Evolutionary conservation across 2,329 filamentous ascomycete species (phyloP), one percentile per base, ranked within the genome.

Genomic region (Rutstroemia sp.): DNA sequence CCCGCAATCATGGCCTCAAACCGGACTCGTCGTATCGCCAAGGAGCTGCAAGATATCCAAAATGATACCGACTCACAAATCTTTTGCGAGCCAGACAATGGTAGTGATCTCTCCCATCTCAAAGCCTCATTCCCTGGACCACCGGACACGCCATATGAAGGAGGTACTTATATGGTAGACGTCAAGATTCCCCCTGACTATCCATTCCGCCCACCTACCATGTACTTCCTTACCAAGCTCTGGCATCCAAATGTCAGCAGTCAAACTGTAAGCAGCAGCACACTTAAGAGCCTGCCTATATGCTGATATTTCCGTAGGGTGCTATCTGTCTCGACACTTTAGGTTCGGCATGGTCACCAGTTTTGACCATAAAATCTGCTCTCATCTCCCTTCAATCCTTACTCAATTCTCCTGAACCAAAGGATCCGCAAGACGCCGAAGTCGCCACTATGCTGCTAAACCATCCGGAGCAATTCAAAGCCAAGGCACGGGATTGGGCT

Each of bases 191-290:
- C 92, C 0, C 81, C 81, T 60, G 88, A 88, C 64, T 99, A 99
- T 68, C 94, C 94, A 0, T 99, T 99, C 76, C 88, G 91, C 65
- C 89, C 92, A 4, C 94, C 94, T 4, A 72, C 82, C 58, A 97
- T 99, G 87, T 87, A 83, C 66, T 97, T 97, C 69, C 82, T 87
- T 62, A 99, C 94, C 61, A 92, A 87, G 72, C 87, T 97, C 65
- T 99, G 92, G 92, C 94, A 99, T 71, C 94, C 94, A 36, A 99
- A 99, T 69, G 83, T 99, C 74, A 95, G 89, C 78, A 92, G 88
- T 67, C 88, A 94, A 70, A 96, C 92, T 42, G 91, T 95, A 75
- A 68, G 85, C 30, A 9, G 3, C 12, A 12, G 9, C 30, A 34
- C 30, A 34, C 30, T 34, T 14, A 12, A 34, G 30, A 34, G 30